Percentiles rank a stretch among this genome's conserved stretches.
These are phyloP conservation scores for Rhynchosporium secalis DNA, from an alignment of 2,329 filamentous ascomycete genomes.

Conservation along the genomic window DNA sequence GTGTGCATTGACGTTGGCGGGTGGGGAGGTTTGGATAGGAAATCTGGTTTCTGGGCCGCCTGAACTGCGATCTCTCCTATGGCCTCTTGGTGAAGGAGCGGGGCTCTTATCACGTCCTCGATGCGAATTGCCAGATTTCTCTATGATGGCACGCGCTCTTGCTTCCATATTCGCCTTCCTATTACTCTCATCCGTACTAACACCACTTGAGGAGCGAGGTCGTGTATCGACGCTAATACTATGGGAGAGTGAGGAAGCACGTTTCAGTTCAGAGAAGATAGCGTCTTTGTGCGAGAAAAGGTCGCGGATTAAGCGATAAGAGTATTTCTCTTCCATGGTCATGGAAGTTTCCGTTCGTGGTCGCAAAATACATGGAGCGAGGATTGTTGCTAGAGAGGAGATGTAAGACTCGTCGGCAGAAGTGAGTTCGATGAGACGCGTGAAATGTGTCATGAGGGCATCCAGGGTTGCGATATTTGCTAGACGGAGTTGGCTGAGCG, in stretches of 20 bases:
- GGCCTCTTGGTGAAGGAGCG: slow-evolving; percentile 58
- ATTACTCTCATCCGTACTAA: slow-evolving; percentile 95
- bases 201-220: slow-evolving; percentile 84
- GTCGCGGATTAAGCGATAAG: slow-evolving; percentile 86
- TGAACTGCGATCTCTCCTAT: slow-evolving; percentile 79
- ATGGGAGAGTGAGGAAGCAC: slow-evolving; percentile 71
- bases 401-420: slow-evolving; percentile 91
- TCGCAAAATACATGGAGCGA: slow-evolving; percentile 85
- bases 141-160: slow-evolving; percentile 77
- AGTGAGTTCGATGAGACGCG: slow-evolving; percentile 91
- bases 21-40: slow-evolving; percentile 72
- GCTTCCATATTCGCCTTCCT: slow-evolving; percentile 93
- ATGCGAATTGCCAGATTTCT: slow-evolving; percentile 45
- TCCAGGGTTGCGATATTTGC: slow-evolving; percentile 99
- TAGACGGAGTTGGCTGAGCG: slow-evolving; percentile 87
- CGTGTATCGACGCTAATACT: slow-evolving; percentile 59
- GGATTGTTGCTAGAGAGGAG: slow-evolving; percentile 66
- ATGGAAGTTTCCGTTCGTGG: slow-evolving; percentile 85
- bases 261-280: slow-evolving; percentile 95
- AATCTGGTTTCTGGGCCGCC: slow-evolving; percentile 76
- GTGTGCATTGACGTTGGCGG: slow-evolving; percentile 48
- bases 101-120: slow-evolving; percentile 76
- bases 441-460: slow-evolving; percentile 97
- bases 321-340: slow-evolving; percentile 93
- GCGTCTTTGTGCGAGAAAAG: slow-evolving; percentile 91